These are phyloP conservation scores for Ogataea ramenticola DNA, from an alignment of 805 yeast genomes.

Conservation along the genomic window DNA sequence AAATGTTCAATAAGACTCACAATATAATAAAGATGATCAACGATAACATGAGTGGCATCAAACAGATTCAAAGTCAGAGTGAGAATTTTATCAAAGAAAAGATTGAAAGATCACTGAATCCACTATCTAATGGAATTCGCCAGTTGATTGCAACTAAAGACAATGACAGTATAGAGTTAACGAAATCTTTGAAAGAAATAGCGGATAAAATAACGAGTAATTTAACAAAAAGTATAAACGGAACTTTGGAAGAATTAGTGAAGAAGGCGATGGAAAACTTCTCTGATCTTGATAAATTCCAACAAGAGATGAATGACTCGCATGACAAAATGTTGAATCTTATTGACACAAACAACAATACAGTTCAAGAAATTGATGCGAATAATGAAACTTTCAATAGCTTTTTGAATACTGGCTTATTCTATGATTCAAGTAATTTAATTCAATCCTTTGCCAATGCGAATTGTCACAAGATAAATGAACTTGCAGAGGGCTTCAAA, in stretches of 20 bases:
- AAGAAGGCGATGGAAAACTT: not conserved
- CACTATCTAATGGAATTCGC: slow-evolving; percentile 8
- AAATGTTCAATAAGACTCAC: slow-evolving; percentile 3
- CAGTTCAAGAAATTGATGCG: too few relatives aligned
- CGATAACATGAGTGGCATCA: slow-evolving; percentile 17
- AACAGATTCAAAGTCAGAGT: slow-evolving; percentile 11
- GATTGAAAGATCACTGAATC: slow-evolving; percentile 9
- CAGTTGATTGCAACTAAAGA: not conserved
- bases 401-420: slow-evolving; percentile 4
- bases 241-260: slow-evolving; percentile 6
- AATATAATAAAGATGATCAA: slow-evolving; percentile 22
- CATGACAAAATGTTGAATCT: not conserved
- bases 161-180: slow-evolving; percentile 2
- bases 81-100: slow-evolving; percentile 9
- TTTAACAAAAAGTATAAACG: slow-evolving; percentile 2
- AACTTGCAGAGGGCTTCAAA: slow-evolving; percentile 1
- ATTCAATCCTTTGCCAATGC: not conserved
- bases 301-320: not conserved
- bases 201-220: not conserved
- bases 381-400: slow-evolving; percentile 5
- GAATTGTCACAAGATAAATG: not conserved
- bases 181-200: not conserved
- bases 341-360: not conserved
- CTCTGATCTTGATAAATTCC: not conserved
- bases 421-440: slow-evolving; percentile 1